Percentiles rank a stretch among this genome's conserved stretches.
These are phyloP conservation scores for Aspergillus cavernicola DNA, from an alignment of 495 filamentous ascomycete species.

Conservation along the genomic window DNA sequence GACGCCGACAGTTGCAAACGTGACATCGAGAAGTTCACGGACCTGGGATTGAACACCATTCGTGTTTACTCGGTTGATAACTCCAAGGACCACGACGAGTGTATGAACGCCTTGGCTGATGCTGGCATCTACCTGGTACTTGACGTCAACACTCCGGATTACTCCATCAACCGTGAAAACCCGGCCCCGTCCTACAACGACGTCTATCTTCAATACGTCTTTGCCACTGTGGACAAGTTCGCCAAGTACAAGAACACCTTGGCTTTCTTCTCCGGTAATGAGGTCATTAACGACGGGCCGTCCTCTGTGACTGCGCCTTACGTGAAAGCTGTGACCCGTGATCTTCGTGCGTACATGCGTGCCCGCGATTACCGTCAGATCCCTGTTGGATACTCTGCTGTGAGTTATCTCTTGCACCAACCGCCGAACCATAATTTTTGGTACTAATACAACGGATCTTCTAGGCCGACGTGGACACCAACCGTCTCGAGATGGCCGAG, in stretches of 20 bases:
- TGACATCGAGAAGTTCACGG: constrained; percentile 79
- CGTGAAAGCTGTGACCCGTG: constrained; percentile 90
- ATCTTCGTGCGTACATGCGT: constrained; percentile 83
- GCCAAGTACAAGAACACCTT: constrained; percentile 83
- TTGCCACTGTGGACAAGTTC: constrained; percentile 89
- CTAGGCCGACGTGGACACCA: constrained; percentile 67
- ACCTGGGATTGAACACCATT: constrained; percentile 85
- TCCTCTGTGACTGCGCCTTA: constrained; percentile 76
- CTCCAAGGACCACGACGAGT: constrained; percentile 73
- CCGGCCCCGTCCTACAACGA: constrained; percentile 83
- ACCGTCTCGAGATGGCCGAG: constrained; percentile 81
- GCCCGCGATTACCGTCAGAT: constrained; percentile 70
- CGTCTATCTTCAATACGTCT: constrained; percentile 87
- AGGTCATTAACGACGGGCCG: constrained; percentile 83
- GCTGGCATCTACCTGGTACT: constrained; percentile 91
- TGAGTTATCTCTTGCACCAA: constrained; percentile 13
- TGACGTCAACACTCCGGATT: constrained; percentile 74
- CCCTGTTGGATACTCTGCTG: constrained; percentile 89
- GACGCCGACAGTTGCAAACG: constrained; percentile 67
- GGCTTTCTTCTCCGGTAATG: constrained; percentile 95
- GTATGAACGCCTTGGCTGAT: constrained; percentile 76
- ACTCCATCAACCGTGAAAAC: constrained; percentile 77
- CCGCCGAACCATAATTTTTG: constrained; percentile 15
- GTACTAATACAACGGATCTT: constrained; percentile 2
- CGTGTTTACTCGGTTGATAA: constrained; percentile 94